A percentile compares a stretch with the other conserved stretches of the same genome.
These are phyloP conservation scores for Pseudopithomyces maydicus DNA, from an alignment of 2,329 filamentous ascomycete species.

Conservation along the genomic window DNA sequence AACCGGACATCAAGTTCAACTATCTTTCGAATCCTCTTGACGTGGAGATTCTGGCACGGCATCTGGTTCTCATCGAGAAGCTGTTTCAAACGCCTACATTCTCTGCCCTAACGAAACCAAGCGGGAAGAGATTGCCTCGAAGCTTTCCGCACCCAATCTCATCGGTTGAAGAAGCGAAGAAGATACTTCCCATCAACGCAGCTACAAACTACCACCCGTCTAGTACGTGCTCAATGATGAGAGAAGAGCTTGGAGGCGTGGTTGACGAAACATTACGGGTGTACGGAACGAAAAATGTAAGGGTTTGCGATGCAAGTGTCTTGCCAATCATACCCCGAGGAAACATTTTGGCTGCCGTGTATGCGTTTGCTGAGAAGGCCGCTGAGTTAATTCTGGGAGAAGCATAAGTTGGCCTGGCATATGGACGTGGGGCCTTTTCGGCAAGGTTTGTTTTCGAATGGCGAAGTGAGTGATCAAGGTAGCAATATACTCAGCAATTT, in stretches of 20 bases:
- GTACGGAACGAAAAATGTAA: slow-evolving; percentile 34
- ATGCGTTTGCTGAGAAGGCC: slow-evolving; percentile 32
- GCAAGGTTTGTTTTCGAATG: too few relatives aligned
- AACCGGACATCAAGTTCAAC: slow-evolving; percentile 47
- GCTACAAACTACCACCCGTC: slow-evolving; percentile 33
- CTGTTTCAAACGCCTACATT: slow-evolving; percentile 20
- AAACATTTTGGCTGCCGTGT: slow-evolving; percentile 29
- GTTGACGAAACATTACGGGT: slow-evolving; percentile 34
- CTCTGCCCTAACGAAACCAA: slow-evolving; percentile 12
- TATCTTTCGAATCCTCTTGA: slow-evolving; percentile 54
- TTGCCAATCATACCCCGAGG: slow-evolving; percentile 26
- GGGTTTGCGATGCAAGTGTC: slow-evolving; percentile 35
- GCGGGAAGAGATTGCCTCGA: slow-evolving; percentile 17
- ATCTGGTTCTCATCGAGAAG: slow-evolving; percentile 41
- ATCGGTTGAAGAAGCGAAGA: slow-evolving; percentile 21
- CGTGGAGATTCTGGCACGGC: slow-evolving; percentile 46
- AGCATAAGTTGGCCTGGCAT: too few relatives aligned
- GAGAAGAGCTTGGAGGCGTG: slow-evolving; percentile 33
- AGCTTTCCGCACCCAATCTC: slow-evolving; percentile 16
- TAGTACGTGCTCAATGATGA: slow-evolving; percentile 43
- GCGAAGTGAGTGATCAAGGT: too few relatives aligned
- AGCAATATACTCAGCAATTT: too few relatives aligned
- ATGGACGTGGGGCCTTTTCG: too few relatives aligned
- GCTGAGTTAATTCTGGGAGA: slow-evolving; percentile 18
- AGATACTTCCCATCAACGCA: slow-evolving; percentile 14